phyloP scores from a whole-genome alignment of 1,139 yeast genomes.

The Suhomyces ambrosiae region DNA sequence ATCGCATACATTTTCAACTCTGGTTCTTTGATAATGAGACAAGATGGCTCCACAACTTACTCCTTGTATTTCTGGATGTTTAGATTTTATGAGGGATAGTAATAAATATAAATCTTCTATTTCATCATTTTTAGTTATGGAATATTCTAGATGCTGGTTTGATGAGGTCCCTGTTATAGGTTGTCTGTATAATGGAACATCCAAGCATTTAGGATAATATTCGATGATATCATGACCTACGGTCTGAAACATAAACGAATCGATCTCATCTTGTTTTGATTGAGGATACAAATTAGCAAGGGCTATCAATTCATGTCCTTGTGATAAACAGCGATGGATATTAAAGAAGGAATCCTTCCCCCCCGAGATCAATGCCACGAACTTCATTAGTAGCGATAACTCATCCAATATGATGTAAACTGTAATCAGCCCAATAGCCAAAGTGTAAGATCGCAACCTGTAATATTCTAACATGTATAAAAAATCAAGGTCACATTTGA shows the following conservation, averaged over 20 bases:
- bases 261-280: conserved; percentile 59
- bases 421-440: neutral
- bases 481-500: conserved; percentile 11
- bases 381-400: conserved; percentile 64
- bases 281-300: conserved; percentile 82
- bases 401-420: conserved; percentile 1
- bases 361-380: conserved; percentile 89
- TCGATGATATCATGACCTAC: conserved; percentile 89
- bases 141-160: conserved; percentile 70
- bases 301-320: conserved; percentile 84
- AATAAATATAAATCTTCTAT: conserved; percentile 74
- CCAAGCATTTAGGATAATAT: conserved; percentile 67
- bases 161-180: conserved; percentile 63
- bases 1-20: conserved; percentile 89
- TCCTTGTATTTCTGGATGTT: conserved; percentile 76
- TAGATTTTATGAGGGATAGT: conserved; percentile 44
- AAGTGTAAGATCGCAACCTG: conserved; percentile 4
- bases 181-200: conserved; percentile 78
- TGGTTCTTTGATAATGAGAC: conserved; percentile 87
- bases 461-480: conserved; percentile 1
- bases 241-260: conserved; percentile 96
- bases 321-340: conserved; percentile 75
- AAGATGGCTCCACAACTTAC: conserved; percentile 95
- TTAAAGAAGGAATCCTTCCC: conserved; percentile 96
- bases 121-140: conserved; percentile 69